Conservation (phyloP, 192 early-diverging fungal genomes). For the Backusella tarrabulga region DNA sequence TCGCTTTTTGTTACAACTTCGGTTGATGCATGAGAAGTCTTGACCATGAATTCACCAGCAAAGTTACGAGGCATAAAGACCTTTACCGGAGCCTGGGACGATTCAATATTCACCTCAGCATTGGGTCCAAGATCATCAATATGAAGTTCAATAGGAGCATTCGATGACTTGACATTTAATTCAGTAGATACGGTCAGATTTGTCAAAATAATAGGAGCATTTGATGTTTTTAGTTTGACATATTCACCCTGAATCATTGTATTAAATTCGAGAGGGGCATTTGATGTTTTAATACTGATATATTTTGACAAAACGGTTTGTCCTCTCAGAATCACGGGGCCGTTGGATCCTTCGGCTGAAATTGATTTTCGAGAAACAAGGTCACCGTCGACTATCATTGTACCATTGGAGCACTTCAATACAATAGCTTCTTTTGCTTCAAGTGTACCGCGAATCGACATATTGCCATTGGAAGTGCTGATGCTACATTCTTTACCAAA, state of each 20-base stretch:
- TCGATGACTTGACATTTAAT: neutral
- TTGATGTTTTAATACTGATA: neutral
- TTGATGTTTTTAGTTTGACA: neutral
- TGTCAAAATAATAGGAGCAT: neutral
- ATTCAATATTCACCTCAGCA: neutral
- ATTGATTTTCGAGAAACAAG: neutral
- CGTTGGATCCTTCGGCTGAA: neutral
- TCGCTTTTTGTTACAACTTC: neutral
- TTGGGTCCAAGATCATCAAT: neutral
- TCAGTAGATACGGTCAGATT: neutral
- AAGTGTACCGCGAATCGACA: neutral
- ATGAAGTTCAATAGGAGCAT: conserved; percentile 1
- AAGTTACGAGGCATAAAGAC: neutral
- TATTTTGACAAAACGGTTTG: neutral
- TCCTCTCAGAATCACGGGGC: neutral
- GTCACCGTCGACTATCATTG: neutral
- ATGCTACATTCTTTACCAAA: neutral
- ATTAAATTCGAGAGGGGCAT: neutral
- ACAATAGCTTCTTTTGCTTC: neutral
- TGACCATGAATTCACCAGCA: neutral
- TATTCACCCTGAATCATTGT: neutral
- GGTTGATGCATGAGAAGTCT: neutral
- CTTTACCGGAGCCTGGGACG: neutral
- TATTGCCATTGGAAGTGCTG: neutral
- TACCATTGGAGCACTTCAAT: neutral